A percentile compares a stretch with the other conserved stretches of the same genome.
phyloP scores from a whole-genome alignment of 495 filamentous ascomycete species.

The Aspergillus ellipticus region DNA sequence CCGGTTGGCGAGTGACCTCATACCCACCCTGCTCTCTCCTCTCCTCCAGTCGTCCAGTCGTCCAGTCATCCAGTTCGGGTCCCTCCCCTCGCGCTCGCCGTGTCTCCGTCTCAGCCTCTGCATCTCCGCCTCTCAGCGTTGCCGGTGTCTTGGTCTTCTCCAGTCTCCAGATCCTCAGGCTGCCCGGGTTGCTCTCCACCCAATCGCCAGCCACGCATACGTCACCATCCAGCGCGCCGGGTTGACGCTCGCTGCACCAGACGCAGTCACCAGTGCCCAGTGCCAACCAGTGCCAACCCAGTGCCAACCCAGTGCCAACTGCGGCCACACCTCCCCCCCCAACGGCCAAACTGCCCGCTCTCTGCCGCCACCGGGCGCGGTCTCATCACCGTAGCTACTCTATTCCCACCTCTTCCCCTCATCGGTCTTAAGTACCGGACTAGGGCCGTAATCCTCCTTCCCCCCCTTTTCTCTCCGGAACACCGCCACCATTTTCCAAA shows the following conservation, averaged over 20 bases:
- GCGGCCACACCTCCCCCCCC: neutral
- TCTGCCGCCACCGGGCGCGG: slow-evolving; percentile 12
- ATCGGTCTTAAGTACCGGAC: slow-evolving; percentile 11
- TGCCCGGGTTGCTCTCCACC: neutral
- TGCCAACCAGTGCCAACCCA: too few relatives aligned
- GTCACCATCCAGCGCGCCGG: slow-evolving; percentile 29
- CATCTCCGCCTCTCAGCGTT: too few relatives aligned
- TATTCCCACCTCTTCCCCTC: slow-evolving; percentile 2
- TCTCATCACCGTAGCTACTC: slow-evolving; percentile 8
- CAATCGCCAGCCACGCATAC: slow-evolving; percentile 22
- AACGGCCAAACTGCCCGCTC: neutral
- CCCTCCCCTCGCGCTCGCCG: neutral
- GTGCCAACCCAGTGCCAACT: too few relatives aligned
- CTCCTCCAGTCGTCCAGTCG: slow-evolving; percentile 6
- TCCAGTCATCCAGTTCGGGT: slow-evolving; percentile 8
- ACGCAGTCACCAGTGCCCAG: slow-evolving; percentile 7
- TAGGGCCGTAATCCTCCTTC: slow-evolving; percentile 17
- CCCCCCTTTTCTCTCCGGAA: slow-evolving; percentile 4
- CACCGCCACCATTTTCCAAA: slow-evolving; percentile 10
- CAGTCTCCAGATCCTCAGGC: slow-evolving; percentile 4
- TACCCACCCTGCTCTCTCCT: slow-evolving; percentile 15
- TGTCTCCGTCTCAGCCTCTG: neutral
- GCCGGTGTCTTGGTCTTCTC: too few relatives aligned
- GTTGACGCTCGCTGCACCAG: neutral
- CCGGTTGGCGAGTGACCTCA: slow-evolving; percentile 26